Conservation (phyloP, 1,284 basidiomycete genomes). For the Sporisorium sorghi region DNA sequence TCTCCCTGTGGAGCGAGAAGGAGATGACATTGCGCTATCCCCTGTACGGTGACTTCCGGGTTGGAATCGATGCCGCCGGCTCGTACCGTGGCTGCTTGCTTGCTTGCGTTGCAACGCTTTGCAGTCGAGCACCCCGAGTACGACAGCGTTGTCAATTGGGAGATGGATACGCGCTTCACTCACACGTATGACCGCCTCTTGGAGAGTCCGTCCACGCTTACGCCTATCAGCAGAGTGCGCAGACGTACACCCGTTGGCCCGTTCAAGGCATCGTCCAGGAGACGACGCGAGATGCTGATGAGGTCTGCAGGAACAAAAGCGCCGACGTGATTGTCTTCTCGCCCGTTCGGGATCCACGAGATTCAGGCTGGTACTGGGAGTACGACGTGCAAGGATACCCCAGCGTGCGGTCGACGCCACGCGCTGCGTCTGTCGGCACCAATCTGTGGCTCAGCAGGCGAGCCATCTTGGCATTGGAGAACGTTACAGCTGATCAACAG, state of each 20-base stretch:
- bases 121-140: constrained; percentile 26
- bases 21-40: constrained; percentile 32
- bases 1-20: constrained; percentile 16
- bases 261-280: not conserved
- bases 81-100: constrained; percentile 36
- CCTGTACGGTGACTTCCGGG: constrained; percentile 23
- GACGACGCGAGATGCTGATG: too few relatives aligned
- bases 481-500: constrained; percentile 14
- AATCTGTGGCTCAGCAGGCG: constrained; percentile 33
- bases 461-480: constrained; percentile 14
- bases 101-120: constrained; percentile 27
- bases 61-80: constrained; percentile 21
- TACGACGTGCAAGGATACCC: constrained; percentile 33
- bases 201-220: constrained; percentile 10
- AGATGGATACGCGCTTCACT: constrained; percentile 34
- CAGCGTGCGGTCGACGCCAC: not conserved
- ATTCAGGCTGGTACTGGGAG: constrained; percentile 39
- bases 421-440: constrained; percentile 25
- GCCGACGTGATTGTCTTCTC: constrained; percentile 30
- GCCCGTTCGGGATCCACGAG: constrained; percentile 16
- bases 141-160: constrained; percentile 22
- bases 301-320: constrained; percentile 7
- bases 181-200: constrained; percentile 26
- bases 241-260: constrained; percentile 22
- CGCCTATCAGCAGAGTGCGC: not conserved